A percentile compares a stretch with the other conserved stretches of the same genome.
These are phyloP conservation scores for Plasmopara viticola DNA, from an alignment of 352 stramenopile species.

Conservation along the genomic window DNA sequence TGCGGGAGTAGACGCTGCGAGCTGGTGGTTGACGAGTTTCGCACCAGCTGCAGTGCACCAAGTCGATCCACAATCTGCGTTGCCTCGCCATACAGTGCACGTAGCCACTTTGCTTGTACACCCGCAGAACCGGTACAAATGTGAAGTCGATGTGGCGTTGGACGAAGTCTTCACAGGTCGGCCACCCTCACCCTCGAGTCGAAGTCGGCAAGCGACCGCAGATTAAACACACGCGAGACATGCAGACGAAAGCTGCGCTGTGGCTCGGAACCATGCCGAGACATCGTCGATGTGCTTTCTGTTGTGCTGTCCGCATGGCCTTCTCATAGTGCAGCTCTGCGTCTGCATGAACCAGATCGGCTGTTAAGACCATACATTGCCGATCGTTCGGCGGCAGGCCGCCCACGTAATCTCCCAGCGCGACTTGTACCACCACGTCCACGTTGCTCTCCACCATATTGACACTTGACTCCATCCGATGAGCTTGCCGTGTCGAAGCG, in stretches of 20 bases:
- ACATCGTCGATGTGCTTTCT: background rate
- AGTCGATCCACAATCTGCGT: constrained; percentile 1
- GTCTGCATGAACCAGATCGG: background rate
- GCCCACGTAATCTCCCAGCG: background rate
- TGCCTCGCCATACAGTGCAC: background rate
- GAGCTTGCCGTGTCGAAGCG: background rate
- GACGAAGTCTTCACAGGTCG: background rate
- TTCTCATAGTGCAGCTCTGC: background rate
- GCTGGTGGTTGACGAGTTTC: background rate
- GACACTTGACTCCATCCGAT: background rate
- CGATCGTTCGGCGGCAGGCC: background rate
- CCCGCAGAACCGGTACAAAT: background rate
- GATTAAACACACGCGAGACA: constrained; percentile 1
- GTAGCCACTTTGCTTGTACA: constrained; percentile 1
- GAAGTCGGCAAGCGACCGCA: too few relatives aligned
- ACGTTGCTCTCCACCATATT: background rate
- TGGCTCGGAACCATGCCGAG: background rate
- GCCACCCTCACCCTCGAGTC: background rate
- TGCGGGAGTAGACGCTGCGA: background rate
- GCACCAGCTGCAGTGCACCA: background rate
- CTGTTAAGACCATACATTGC: background rate
- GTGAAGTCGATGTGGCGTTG: background rate
- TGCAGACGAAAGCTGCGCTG: background rate
- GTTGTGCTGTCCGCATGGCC: background rate
- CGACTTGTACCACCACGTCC: background rate